These are phyloP conservation scores for Plantago ovata DNA, from an alignment of 257 asterid genomes.

Conservation along the genomic window DNA sequence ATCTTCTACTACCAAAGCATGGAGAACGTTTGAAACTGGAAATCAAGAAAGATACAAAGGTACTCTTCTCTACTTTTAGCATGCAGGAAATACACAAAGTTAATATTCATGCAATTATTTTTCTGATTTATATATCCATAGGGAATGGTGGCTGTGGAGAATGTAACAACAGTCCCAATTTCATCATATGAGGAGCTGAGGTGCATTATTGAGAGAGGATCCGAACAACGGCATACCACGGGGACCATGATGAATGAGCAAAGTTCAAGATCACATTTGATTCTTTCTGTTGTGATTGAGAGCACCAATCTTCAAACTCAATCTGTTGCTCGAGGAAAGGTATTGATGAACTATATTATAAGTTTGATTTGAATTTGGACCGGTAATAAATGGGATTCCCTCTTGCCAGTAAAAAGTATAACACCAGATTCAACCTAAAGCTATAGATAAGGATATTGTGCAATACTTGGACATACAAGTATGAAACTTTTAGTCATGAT, in stretches of 20 bases:
- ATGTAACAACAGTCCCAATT: constrained; percentile 60
- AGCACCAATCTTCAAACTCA: constrained; percentile 95
- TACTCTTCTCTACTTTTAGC: constrained; percentile 20
- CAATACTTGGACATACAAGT: no score
- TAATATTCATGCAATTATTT: neutral
- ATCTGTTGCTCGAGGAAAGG: constrained; percentile 95
- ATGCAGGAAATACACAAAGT: neutral
- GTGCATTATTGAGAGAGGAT: constrained; percentile 67
- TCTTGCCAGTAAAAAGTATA: no score
- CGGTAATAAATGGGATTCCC: no score
- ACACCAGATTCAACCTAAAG: no score
- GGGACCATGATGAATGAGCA: constrained; percentile 91
- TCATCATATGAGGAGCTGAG: constrained; percentile 69
- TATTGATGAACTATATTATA: constrained; percentile 25
- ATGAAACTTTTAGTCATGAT: no score
- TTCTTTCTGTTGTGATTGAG: constrained; percentile 80
- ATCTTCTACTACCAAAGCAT: constrained; percentile 73
- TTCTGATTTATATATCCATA: constrained; percentile 25
- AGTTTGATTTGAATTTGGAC: constrained; percentile 6
- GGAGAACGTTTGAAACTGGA: constrained; percentile 72
- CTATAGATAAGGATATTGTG: no score
- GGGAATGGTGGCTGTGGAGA: constrained; percentile 97
- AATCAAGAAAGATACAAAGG: constrained; percentile 93
- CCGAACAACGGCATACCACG: constrained; percentile 86
- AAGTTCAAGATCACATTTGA: constrained; percentile 96